A percentile compares a stretch with the other conserved stretches of the same genome.
phyloP scores from a whole-genome alignment of 805 yeast species.

The Pichia heedii region DNA sequence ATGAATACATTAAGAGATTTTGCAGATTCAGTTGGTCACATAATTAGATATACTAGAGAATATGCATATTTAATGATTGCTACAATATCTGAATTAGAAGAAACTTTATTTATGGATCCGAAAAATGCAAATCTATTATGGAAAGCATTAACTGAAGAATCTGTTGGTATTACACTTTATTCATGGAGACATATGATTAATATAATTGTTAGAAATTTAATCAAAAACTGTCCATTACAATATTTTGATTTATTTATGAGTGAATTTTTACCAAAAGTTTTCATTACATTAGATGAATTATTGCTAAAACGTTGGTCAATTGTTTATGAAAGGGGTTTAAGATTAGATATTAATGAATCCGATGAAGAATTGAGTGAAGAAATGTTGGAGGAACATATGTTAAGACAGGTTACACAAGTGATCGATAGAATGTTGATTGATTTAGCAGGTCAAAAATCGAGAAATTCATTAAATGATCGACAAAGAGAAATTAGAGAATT shows the following conservation, averaged over 20 bases:
- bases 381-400: slow-evolving; percentile 94
- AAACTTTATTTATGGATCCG: slow-evolving; percentile 79
- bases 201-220: slow-evolving; percentile 74
- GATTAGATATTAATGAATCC: slow-evolving; percentile 44
- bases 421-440: slow-evolving; percentile 83
- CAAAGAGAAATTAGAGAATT: slow-evolving; percentile 58
- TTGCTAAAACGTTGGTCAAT: slow-evolving; percentile 69
- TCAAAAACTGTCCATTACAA: slow-evolving; percentile 78
- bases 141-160: slow-evolving; percentile 80
- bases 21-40: slow-evolving; percentile 96
- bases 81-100: slow-evolving; percentile 83
- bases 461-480: slow-evolving; percentile 38
- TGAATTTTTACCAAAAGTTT: slow-evolving; percentile 68
- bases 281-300: slow-evolving; percentile 64
- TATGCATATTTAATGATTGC: slow-evolving; percentile 87
- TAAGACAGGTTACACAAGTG: slow-evolving; percentile 88
- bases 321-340: slow-evolving; percentile 49
- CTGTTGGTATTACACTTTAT: slow-evolving; percentile 83
- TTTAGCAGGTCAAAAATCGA: slow-evolving; percentile 69
- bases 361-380: slow-evolving; percentile 90
- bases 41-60: slow-evolving; percentile 90
- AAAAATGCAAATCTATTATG: slow-evolving; percentile 67
- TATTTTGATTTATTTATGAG: slow-evolving; percentile 61
- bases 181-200: slow-evolving; percentile 97
- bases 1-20: slow-evolving; percentile 90